These are phyloP conservation scores for Diaporthe citriasiana DNA, from an alignment of 2,329 filamentous ascomycete genomes.

Conservation along the genomic window DNA sequence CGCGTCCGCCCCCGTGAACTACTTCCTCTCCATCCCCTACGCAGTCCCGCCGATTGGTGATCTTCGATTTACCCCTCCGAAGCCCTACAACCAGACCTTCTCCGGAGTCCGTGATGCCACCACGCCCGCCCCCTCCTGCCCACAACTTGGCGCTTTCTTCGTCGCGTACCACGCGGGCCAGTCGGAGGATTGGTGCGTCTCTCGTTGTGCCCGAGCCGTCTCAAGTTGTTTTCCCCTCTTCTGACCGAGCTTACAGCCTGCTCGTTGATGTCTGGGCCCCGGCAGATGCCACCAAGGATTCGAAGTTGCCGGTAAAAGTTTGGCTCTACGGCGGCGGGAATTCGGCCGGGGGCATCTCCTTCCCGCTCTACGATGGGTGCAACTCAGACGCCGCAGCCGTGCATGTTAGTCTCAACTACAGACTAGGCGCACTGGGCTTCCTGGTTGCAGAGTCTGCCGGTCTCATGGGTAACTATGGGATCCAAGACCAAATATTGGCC, in stretches of 20 bases:
- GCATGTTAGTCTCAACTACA: slow-evolving; percentile 53
- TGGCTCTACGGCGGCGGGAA: slow-evolving; percentile 47
- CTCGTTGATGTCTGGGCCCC: neutral
- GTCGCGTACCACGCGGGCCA: neutral
- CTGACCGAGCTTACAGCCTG: neutral
- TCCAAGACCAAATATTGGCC: slow-evolving; percentile 63
- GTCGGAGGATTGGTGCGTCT: slow-evolving; percentile 12
- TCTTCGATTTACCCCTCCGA: slow-evolving; percentile 59
- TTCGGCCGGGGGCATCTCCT: slow-evolving; percentile 45
- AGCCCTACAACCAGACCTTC: slow-evolving; percentile 15
- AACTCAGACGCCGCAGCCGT: slow-evolving; percentile 46
- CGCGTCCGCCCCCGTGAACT: slow-evolving; percentile 48
- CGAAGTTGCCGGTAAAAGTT: neutral
- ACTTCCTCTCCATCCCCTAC: slow-evolving; percentile 65
- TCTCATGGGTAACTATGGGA: slow-evolving; percentile 62
- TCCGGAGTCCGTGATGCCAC: neutral
- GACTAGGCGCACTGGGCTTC: slow-evolving; percentile 63
- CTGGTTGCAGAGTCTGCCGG: slow-evolving; percentile 57
- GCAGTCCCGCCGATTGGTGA: slow-evolving; percentile 61
- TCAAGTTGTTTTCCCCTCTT: neutral
- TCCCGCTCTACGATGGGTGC: slow-evolving; percentile 46
- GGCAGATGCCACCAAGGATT: neutral
- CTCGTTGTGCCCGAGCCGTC: neutral
- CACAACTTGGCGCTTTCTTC: neutral
- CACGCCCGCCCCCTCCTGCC: slow-evolving; percentile 13